Percentiles rank a stretch among this genome's conserved stretches.
Conservation (phyloP, 2,329 filamentous ascomycete genomes). For the Trichophyton verrucosum region DNA sequence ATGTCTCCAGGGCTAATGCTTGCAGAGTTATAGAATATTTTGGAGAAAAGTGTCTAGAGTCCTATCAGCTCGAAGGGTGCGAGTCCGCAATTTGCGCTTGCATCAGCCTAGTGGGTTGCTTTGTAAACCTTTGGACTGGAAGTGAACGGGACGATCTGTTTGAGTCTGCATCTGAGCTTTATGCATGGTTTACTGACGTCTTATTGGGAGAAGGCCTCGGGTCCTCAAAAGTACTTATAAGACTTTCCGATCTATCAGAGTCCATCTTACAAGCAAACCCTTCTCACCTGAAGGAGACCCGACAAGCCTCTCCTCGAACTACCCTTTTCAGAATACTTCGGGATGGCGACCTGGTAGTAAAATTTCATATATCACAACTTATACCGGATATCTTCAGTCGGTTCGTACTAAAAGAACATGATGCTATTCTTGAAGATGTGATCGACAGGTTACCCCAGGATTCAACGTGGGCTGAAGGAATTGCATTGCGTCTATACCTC, state of each 20-base stretch:
- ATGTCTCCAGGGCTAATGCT: conserved; percentile 25
- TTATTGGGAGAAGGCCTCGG: conserved; percentile 56
- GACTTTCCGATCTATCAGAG: conserved; percentile 57
- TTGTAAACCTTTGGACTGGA: conserved; percentile 52
- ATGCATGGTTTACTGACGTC: conserved; percentile 60
- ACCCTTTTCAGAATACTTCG: conserved; percentile 62
- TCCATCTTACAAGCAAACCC: conserved; percentile 54
- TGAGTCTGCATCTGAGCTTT: conserved; percentile 61
- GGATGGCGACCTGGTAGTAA: conserved; percentile 55
- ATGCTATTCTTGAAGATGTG: conserved; percentile 72
- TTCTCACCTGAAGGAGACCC: conserved; percentile 50
- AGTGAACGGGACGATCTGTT: conserved; percentile 46
- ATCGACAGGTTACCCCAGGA: conserved; percentile 66
- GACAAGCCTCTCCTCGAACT: conserved; percentile 53
- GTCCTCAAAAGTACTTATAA: conserved; percentile 55
- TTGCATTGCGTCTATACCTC: conserved; percentile 68
- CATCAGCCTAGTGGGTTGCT: conserved; percentile 54
- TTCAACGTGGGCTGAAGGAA: conserved; percentile 60
- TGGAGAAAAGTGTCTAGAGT: conserved; percentile 37
- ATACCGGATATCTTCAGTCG: conserved; percentile 65
- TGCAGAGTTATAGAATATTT: conserved; percentile 37
- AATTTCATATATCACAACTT: conserved; percentile 58
- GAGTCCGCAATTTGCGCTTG: conserved; percentile 59
- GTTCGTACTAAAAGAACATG: conserved; percentile 72
- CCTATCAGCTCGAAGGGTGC: conserved; percentile 55